Evolutionary conservation across 495 filamentous ascomycete species (phyloP).

Genomic region (Massariosphaeria phaeospora): DNA sequence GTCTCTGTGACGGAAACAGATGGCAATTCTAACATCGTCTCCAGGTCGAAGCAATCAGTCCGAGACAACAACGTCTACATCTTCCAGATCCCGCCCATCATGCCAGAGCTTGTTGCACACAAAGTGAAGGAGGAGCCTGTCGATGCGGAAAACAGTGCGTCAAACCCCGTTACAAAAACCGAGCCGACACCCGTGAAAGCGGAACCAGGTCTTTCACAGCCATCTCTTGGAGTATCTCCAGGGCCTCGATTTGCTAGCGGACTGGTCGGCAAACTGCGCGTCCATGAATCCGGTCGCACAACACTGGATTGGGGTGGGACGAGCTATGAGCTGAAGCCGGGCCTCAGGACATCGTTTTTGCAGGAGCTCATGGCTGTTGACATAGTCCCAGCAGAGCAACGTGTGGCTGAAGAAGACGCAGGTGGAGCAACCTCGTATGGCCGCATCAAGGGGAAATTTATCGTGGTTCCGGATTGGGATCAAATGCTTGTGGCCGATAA

Average conservation of each 20-base stretch:
- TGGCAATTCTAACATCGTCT: constrained; percentile 37
- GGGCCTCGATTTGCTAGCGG: constrained; percentile 36
- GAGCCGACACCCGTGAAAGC: constrained; percentile 22
- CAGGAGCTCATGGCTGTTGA: constrained; percentile 38
- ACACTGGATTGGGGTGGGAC: constrained; percentile 59
- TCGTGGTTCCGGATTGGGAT: constrained; percentile 52
- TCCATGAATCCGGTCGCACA: constrained; percentile 56
- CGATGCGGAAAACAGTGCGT: neutral
- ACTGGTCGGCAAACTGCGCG: constrained; percentile 54
- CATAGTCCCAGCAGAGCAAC: constrained; percentile 43
- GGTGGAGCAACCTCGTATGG: constrained; percentile 54
- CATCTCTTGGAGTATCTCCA: neutral
- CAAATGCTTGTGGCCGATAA: constrained; percentile 21
- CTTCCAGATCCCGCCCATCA: constrained; percentile 60
- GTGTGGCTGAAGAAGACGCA: constrained; percentile 41
- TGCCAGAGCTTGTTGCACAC: constrained; percentile 47
- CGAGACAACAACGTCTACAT: constrained; percentile 48
- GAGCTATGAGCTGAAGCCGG: constrained; percentile 43
- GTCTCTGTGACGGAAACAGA: constrained; percentile 32
- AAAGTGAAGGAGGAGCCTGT: constrained; percentile 40
- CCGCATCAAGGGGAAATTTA: constrained; percentile 54
- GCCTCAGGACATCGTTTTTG: constrained; percentile 27
- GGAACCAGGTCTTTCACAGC: constrained; percentile 25
- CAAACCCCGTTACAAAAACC: neutral
- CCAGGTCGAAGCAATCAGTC: constrained; percentile 45